Conservation (phyloP, 495 filamentous ascomycete genomes). For the Daldinia bambusicola region DNA sequence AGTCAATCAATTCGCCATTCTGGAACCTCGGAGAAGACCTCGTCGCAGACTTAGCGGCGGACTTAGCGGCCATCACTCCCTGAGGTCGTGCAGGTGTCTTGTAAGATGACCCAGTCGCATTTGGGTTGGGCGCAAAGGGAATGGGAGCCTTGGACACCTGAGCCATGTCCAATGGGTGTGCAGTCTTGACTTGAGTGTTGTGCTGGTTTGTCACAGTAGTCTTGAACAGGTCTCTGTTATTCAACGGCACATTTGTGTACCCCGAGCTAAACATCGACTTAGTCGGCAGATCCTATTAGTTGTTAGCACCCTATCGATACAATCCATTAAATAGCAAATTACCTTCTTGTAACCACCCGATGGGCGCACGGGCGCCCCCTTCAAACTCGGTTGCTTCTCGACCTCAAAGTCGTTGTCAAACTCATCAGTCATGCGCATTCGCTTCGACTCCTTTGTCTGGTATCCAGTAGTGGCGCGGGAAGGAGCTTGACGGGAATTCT, state of each 20-base stretch:
- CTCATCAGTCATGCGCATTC: conserved; percentile 67
- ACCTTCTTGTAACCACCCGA: conserved; percentile 81
- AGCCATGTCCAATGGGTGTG: conserved; percentile 77
- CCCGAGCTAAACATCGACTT: conserved; percentile 72
- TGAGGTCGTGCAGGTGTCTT: conserved; percentile 69
- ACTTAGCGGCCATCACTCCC: conserved; percentile 55
- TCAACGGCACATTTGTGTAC: conserved; percentile 63
- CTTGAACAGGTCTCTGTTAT: conserved; percentile 56
- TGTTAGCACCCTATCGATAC: conserved; percentile 17
- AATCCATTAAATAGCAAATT: conserved; percentile 38
- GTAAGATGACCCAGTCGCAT: conserved; percentile 60
- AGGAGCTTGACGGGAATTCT: conserved; percentile 52
- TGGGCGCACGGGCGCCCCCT: conserved; percentile 84
- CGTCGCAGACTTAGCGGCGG: conserved; percentile 62
- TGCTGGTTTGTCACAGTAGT: conserved; percentile 62
- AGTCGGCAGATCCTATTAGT: conserved; percentile 63
- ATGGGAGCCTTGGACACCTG: conserved; percentile 89
- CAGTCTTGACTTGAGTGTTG: conserved; percentile 67
- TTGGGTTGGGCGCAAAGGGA: conserved; percentile 79
- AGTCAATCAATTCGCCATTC: conserved; percentile 80
- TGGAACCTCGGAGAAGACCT: conserved; percentile 82
- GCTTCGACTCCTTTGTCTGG: conserved; percentile 66
- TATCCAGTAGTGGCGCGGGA: conserved; percentile 57
- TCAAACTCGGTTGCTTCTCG: conserved; percentile 63
- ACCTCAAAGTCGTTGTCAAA: conserved; percentile 59